Base-by-base conservation (phyloP, 805 yeast species). In the Clavispora carvajalis region DNA sequence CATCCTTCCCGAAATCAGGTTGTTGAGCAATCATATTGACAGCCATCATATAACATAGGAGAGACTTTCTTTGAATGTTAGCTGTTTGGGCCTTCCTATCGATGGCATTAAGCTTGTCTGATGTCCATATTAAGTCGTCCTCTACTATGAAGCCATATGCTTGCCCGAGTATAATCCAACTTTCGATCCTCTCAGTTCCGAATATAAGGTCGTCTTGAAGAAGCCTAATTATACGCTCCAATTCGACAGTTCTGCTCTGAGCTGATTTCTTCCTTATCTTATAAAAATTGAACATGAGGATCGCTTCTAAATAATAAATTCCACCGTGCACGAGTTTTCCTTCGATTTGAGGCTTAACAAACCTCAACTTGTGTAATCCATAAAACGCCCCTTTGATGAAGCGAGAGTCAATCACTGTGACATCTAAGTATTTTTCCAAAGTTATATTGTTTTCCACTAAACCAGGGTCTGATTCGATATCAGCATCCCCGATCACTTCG, bases 71-170 rank as follows among this genome's bases (percentile, higher is more conserved):
- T 58, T 88, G 96, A 3, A 76, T 55, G 5, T 71, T 60, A 0
- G 89, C 87, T 0, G 88, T 82, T 0, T 63, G 58, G 3, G 63
- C 62, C 52, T 82, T 82, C 45, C 80, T 71, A 5, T 84, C 93
- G 0, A 69, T 54, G 0, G 75, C 69, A 38, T 81, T 81, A 26
- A 88, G 62, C 53, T 85, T 85, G 52, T 90, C 96, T 0, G 95
- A 80, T 1, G 91, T 85, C 95, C 96, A 88, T n/a, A 86, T 79
- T 41, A 93, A 62, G 47, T 87, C 96, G 58, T 89, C 96, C 48
- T 91, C 97, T 0, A 84, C 95, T 30, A 85, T 64, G 42, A 70
- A 80, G 0, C 89, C 81, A 50, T 74, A 89, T 0, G 91, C 80
- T 54, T 82, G 88, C 0, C 95, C 96, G 11, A 93, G 58, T 1